Evolutionary conservation across 2,329 filamentous ascomycete genomes (phyloP).

Genomic region (Colletotrichum simmondsii): DNA sequence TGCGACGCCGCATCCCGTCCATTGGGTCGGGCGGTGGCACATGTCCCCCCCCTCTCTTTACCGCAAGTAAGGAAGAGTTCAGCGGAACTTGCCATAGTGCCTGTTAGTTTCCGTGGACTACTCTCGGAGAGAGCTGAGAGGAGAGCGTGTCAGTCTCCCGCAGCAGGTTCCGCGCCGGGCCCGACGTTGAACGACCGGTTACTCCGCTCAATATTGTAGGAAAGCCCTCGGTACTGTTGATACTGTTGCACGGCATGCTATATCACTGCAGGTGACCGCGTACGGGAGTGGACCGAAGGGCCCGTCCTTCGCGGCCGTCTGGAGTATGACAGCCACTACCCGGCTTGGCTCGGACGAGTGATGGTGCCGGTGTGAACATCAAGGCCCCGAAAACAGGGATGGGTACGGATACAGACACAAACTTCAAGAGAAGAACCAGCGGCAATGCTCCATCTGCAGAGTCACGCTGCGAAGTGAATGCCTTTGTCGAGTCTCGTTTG

Average conservation of each 20-base stretch:
- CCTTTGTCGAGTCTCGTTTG: neutral
- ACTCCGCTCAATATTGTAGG: neutral
- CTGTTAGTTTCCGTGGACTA: neutral
- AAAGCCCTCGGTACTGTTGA: slow-evolving; percentile 9
- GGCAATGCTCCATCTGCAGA: slow-evolving; percentile 6
- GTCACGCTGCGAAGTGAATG: neutral
- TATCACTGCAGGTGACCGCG: slow-evolving; percentile 28
- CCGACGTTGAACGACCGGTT: neutral
- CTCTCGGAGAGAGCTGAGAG: neutral
- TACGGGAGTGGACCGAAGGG: slow-evolving; percentile 2
- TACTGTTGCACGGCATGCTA: slow-evolving; percentile 12
- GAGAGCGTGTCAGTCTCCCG: neutral
- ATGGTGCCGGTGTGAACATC: slow-evolving; percentile 7
- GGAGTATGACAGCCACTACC: neutral
- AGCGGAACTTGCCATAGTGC: neutral
- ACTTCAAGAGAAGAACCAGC: neutral
- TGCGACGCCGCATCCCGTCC: slow-evolving; percentile 52
- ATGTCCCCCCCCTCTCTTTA: neutral
- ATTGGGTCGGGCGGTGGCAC: slow-evolving; percentile 36
- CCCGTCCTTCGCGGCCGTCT: slow-evolving; percentile 15
- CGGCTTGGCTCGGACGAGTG: slow-evolving; percentile 22
- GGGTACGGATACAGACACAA: neutral
- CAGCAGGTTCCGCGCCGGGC: neutral
- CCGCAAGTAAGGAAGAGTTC: neutral
- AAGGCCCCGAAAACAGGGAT: neutral